Conservation (phyloP, 208 protist species). For the Leishmania braziliensis region DNA sequence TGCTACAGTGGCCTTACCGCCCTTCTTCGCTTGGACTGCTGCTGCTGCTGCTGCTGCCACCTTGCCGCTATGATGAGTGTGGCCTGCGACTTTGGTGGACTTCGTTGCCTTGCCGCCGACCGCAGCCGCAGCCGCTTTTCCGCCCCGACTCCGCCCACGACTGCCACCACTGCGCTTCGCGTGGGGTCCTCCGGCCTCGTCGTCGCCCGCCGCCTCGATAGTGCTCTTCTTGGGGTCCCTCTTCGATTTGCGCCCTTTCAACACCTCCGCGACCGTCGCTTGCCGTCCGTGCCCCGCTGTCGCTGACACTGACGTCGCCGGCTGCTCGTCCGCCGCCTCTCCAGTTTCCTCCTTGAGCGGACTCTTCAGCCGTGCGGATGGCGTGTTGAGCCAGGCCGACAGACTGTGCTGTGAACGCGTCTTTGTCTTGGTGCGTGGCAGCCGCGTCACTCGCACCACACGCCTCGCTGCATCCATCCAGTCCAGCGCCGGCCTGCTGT, state of each 20-base stretch:
- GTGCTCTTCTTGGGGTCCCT: constrained; percentile 21
- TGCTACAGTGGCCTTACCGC: constrained; percentile 9
- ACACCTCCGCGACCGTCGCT: constrained; percentile 23
- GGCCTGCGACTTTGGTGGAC: constrained; percentile 11
- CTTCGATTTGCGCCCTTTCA: constrained; percentile 21
- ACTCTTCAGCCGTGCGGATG: constrained; percentile 33
- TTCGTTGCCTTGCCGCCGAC: constrained; percentile 3
- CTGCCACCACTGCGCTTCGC: constrained; percentile 6
- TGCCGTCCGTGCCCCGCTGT: constrained; percentile 16
- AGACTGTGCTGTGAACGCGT: constrained; percentile 58
- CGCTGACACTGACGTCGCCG: constrained; percentile 1
- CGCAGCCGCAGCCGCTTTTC: constrained; percentile 6
- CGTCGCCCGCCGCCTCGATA: constrained; percentile 9
- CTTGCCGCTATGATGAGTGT: not conserved
- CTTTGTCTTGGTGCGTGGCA: constrained; percentile 42
- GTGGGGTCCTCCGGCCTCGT: not conserved
- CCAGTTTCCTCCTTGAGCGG: not conserved
- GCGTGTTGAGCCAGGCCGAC: constrained; percentile 80
- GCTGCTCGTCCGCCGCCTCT: constrained; percentile 8
- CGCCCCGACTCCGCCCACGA: not conserved
- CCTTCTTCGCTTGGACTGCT: constrained; percentile 16
- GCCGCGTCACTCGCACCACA: constrained; percentile 56
- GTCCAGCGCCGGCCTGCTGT: constrained; percentile 29
- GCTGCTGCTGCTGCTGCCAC: not conserved
- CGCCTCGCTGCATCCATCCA: constrained; percentile 65